Conservation (phyloP, 768 basidiomycete species). For the Suillus hirtellus region DNA sequence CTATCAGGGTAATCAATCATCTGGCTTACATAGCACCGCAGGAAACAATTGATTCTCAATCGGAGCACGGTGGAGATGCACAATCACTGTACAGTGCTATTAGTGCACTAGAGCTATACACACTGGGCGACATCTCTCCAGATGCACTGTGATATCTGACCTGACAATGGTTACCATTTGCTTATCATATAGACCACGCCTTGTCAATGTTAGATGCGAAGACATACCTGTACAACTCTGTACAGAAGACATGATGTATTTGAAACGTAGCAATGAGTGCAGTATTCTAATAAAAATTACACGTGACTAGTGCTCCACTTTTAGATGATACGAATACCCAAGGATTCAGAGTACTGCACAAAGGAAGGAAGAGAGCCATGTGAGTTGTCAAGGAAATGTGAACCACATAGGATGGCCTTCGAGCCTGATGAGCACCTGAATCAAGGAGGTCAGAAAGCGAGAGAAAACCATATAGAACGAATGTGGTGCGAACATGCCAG, state of each 20-base stretch:
- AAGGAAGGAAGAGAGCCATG: slow-evolving; percentile 14
- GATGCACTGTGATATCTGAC: slow-evolving; percentile 52
- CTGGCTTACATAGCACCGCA: slow-evolving; percentile 25
- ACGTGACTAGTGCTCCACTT: slow-evolving; percentile 36
- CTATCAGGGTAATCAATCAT: not conserved
- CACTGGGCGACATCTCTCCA: slow-evolving; percentile 69
- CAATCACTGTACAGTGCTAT: slow-evolving; percentile 62
- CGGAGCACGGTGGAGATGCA: slow-evolving; percentile 74
- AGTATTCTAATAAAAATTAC: slow-evolving; percentile 36
- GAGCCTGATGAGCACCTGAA: slow-evolving; percentile 13
- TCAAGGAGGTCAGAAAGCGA: slow-evolving; percentile 22
- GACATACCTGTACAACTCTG: not conserved
- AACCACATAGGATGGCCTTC: slow-evolving; percentile 10
- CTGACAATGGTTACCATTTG: no score
- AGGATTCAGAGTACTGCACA: slow-evolving; percentile 12
- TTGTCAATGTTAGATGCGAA: slow-evolving; percentile 2
- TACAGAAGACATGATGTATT: slow-evolving; percentile 25
- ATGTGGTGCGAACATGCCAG: slow-evolving; percentile 20
- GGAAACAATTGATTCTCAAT: slow-evolving; percentile 74
- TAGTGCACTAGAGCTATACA: slow-evolving; percentile 55
- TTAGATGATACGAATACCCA: slow-evolving; percentile 29
- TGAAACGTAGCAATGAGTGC: slow-evolving; percentile 36
- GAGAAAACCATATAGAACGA: slow-evolving; percentile 24
- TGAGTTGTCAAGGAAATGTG: slow-evolving; percentile 15
- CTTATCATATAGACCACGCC: not conserved